Conservation (phyloP, 2,329 filamentous ascomycete species). For the Trichophyton mentagrophytes region DNA sequence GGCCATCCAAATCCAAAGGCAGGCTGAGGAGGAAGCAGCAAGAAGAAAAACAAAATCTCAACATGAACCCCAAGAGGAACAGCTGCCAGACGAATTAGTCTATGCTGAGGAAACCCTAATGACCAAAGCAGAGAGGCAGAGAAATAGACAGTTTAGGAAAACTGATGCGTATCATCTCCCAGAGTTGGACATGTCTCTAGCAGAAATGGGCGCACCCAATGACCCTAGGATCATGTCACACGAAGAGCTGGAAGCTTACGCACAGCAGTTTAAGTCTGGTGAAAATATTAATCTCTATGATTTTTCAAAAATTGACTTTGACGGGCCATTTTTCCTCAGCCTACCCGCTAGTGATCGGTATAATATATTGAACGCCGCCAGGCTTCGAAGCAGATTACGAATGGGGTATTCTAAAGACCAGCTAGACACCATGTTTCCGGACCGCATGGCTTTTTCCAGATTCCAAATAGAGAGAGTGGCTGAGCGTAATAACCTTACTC, state of each 20-base stretch:
- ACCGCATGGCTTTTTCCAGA: conserved; percentile 90
- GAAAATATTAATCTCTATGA: conserved; percentile 85
- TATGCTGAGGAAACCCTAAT: conserved; percentile 87
- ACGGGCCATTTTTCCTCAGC: conserved; percentile 88
- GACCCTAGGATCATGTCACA: conserved; percentile 94
- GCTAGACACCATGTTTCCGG: conserved; percentile 88
- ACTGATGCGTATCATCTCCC: conserved; percentile 93
- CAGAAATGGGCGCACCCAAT: conserved; percentile 76
- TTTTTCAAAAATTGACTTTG: conserved; percentile 97
- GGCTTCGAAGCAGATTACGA: conserved; percentile 71
- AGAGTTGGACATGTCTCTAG: conserved; percentile 63
- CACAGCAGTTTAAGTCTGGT: conserved; percentile 77
- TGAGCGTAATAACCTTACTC: conserved; percentile 87
- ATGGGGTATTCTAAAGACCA: conserved; percentile 98
- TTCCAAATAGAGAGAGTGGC: conserved; percentile 93
- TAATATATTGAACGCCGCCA: conserved; percentile 91
- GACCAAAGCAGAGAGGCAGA: conserved; percentile 59
- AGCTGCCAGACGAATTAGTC: conserved; percentile 59
- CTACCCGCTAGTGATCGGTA: conserved; percentile 83
- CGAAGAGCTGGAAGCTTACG: conserved; percentile 87
- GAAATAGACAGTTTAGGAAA: conserved; percentile 69
- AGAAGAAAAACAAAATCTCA: conserved; percentile 35
- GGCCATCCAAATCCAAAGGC: conserved; percentile 84
- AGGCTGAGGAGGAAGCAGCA: conserved; percentile 71
- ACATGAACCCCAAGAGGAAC: conserved; percentile 45